phyloP scores from a whole-genome alignment of 179 eudicot genomes.

The Silene noctiflora region DNA sequence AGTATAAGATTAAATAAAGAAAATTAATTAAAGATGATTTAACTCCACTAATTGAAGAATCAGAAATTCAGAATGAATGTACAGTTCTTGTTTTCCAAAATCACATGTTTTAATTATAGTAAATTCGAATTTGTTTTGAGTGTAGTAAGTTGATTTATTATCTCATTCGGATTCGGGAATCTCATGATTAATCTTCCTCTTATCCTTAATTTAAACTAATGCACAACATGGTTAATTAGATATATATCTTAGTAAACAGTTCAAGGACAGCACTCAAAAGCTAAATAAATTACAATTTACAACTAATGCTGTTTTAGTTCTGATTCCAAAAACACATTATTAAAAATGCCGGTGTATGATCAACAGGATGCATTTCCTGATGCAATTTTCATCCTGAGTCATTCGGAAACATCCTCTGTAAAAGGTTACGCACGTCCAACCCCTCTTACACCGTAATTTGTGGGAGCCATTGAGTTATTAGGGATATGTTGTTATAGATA shows the following conservation, averaged over 20 bases:
- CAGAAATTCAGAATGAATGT: background rate
- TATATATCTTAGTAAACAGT: background rate
- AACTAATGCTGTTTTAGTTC: background rate
- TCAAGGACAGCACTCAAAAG: background rate
- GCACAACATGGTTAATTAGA: background rate
- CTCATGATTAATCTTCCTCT: background rate
- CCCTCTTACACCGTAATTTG: no score
- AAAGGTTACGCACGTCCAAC: no score
- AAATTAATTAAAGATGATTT: background rate
- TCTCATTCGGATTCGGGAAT: background rate
- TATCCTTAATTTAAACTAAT: background rate
- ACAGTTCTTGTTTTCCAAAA: background rate
- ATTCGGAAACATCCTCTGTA: no score
- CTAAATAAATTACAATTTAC: no score
- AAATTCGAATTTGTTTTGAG: background rate
- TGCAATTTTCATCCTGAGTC: no score
- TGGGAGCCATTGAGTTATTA: no score
- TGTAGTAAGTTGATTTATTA: background rate
- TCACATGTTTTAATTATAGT: background rate
- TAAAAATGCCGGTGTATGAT: background rate
- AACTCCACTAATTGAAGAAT: background rate
- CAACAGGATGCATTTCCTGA: no score
- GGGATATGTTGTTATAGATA: no score
- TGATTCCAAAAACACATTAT: constrained; percentile 3
- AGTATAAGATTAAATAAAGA: no score